Evolutionary conservation across 2,329 filamentous ascomycete genomes (phyloP).

Genomic region (Atkinsonella texensis): DNA sequence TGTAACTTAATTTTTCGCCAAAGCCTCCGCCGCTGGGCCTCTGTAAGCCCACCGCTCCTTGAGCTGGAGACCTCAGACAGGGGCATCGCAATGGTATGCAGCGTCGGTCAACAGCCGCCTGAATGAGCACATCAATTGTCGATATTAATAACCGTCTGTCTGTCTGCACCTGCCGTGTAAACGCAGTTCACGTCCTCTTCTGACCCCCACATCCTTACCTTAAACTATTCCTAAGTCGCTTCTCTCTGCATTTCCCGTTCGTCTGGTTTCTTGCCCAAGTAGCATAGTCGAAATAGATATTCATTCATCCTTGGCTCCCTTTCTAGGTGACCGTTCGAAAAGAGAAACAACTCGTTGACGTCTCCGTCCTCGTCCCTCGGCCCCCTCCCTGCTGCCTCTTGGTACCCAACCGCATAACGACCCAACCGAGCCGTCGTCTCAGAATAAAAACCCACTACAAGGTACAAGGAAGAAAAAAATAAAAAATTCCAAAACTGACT

Average conservation of each 20-base stretch:
- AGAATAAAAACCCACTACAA: not conserved
- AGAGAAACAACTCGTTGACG: not conserved
- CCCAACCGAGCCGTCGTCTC: slow-evolving; percentile 6
- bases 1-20: too few species aligned
- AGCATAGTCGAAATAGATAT: slow-evolving; percentile 8
- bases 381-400: slow-evolving; percentile 2
- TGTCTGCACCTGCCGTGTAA: not conserved
- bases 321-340: slow-evolving; percentile 3
- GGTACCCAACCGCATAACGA: slow-evolving; percentile 11
- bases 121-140: too few species aligned
- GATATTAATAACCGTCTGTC: too few species aligned
- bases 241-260: not conserved
- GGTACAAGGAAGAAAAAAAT: not conserved
- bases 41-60: too few species aligned
- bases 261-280: not conserved
- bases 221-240: not conserved
- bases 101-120: too few species aligned
- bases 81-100: too few species aligned
- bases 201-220: not conserved
- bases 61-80: too few species aligned
- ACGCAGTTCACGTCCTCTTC: not conserved
- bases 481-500: not conserved
- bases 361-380: not conserved
- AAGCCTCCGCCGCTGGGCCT: not conserved
- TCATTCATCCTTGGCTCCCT: not conserved